Conservation (phyloP, 2,329 filamentous ascomycete genomes). For the Blumeriella jaapii region DNA sequence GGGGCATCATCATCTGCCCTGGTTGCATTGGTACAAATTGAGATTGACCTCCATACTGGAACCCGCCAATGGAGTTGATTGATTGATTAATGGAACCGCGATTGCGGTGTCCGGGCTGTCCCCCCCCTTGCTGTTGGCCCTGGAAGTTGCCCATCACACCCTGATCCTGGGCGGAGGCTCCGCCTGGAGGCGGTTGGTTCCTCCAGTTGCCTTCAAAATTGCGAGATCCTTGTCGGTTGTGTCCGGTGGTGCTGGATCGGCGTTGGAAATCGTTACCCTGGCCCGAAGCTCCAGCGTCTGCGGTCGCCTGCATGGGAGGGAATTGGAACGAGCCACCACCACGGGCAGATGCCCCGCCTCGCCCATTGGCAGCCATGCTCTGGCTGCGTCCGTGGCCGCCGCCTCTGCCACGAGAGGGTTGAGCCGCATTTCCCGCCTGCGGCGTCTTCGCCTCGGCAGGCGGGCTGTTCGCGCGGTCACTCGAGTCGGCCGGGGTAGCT, state of each 20-base stretch:
- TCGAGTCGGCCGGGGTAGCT: slow-evolving; percentile 47
- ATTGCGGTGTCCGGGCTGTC: slow-evolving; percentile 84
- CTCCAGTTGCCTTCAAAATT: slow-evolving; percentile 99
- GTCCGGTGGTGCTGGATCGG: slow-evolving; percentile 56
- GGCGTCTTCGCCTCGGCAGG: slow-evolving; percentile 21
- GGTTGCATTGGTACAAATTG: slow-evolving; percentile 77
- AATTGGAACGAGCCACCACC: slow-evolving; percentile 66
- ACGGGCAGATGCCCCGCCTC: slow-evolving; percentile 46
- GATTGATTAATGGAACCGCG: slow-evolving; percentile 82
- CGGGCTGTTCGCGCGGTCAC: slow-evolving; percentile 29
- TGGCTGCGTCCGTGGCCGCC: slow-evolving; percentile 67
- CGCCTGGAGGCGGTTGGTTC: slow-evolving; percentile 54
- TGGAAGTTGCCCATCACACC: slow-evolving; percentile 53
- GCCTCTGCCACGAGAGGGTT: slow-evolving; percentile 38
- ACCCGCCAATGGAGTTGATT: slow-evolving; percentile 69
- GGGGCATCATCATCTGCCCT: slow-evolving; percentile 74
- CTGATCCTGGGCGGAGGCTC: slow-evolving; percentile 36
- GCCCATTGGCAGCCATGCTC: slow-evolving; percentile 71
- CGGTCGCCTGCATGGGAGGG: slow-evolving; percentile 40
- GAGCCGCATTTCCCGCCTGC: slow-evolving; percentile 17
- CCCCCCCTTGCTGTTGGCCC: slow-evolving; percentile 61
- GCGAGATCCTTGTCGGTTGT: slow-evolving; percentile 71
- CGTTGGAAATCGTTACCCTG: slow-evolving; percentile 55
- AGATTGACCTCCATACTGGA: slow-evolving; percentile 80
- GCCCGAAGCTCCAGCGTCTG: slow-evolving; percentile 36